These are phyloP conservation scores for Aspergillus proliferans DNA, from an alignment of 2,329 filamentous ascomycete genomes.

Conservation along the genomic window DNA sequence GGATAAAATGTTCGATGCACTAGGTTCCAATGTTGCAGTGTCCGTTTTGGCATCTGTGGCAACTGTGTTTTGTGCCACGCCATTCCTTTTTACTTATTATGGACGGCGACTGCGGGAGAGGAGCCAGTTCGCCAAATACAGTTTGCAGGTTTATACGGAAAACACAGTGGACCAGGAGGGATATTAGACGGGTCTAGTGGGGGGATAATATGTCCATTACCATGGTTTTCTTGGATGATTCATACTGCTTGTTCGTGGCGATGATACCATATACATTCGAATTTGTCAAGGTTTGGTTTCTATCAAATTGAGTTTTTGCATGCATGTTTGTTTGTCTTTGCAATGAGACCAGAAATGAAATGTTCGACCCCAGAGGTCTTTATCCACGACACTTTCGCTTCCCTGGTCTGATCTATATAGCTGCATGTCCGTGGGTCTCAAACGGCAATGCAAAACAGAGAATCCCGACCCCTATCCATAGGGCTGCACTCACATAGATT, in stretches of 20 bases:
- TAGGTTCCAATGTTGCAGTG: slow-evolving; percentile 33
- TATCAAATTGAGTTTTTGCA: too few relatives aligned
- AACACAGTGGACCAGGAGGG: slow-evolving; percentile 21
- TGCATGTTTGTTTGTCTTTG: too few relatives aligned
- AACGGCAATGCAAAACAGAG: slow-evolving; percentile 41
- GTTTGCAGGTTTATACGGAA: slow-evolving; percentile 20
- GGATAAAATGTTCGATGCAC: slow-evolving; percentile 29
- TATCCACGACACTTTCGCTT: too few relatives aligned
- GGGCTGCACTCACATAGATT: slow-evolving; percentile 41
- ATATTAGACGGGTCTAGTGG: slow-evolving; percentile 8
- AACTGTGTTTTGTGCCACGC: slow-evolving; percentile 32
- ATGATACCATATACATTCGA: too few relatives aligned
- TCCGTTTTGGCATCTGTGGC: slow-evolving; percentile 36
- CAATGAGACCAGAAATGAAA: too few relatives aligned
- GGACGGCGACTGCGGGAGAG: slow-evolving; percentile 26
- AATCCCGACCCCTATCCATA: slow-evolving; percentile 40
- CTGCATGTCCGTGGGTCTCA: slow-evolving; percentile 35
- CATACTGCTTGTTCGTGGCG: too few relatives aligned
- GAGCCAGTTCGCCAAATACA: slow-evolving; percentile 31
- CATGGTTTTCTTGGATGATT: too few relatives aligned
- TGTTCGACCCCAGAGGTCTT: too few relatives aligned
- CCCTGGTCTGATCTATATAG: slow-evolving; percentile 7
- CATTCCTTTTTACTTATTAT: slow-evolving; percentile 27
- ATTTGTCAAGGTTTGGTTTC: too few relatives aligned
- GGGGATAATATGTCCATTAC: neutral